Evolutionary conservation across 768 basidiomycete species (phyloP).

Genomic region (Asterophora lycoperdoides): DNA sequence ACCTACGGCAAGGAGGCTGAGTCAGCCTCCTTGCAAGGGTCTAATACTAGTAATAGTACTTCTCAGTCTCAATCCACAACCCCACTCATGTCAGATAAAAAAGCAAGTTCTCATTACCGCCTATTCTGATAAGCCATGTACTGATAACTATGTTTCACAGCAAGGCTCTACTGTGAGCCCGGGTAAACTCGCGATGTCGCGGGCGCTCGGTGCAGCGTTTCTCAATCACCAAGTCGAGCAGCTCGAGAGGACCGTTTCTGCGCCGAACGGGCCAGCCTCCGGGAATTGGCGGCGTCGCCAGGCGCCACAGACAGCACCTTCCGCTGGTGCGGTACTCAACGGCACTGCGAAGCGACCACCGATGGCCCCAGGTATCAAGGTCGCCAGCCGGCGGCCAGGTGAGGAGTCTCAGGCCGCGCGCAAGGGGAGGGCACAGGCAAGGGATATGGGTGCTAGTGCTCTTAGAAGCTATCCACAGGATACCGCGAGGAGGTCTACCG

Average conservation of each 20-base stretch:
- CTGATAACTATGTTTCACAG: neutral
- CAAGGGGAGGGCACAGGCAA: slow-evolving; percentile 12
- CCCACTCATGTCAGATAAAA: slow-evolving; percentile 12
- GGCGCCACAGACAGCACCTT: slow-evolving; percentile 1
- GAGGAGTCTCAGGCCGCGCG: slow-evolving; percentile 19
- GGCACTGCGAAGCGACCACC: slow-evolving; percentile 29
- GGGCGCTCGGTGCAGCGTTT: slow-evolving; percentile 83
- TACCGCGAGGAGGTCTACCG: slow-evolving; percentile 25
- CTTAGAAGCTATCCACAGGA: slow-evolving; percentile 13
- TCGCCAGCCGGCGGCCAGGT: slow-evolving; percentile 27
- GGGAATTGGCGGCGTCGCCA: slow-evolving; percentile 61
- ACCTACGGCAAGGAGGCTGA: no score
- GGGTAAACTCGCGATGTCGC: slow-evolving; percentile 77
- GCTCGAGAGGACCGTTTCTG: slow-evolving; percentile 69
- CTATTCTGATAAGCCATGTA: neutral
- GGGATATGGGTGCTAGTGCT: slow-evolving; percentile 1
- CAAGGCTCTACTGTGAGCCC: slow-evolving; percentile 28
- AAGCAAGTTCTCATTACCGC: neutral
- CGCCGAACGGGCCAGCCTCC: slow-evolving; percentile 38
- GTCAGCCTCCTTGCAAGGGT: no score
- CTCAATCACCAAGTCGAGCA: slow-evolving; percentile 86
- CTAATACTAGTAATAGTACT: no score
- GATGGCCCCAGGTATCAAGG: slow-evolving; percentile 28
- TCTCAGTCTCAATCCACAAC: neutral
- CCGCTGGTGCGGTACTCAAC: slow-evolving; percentile 10